A percentile compares a stretch with the other conserved stretches of the same genome.
These are phyloP conservation scores for Ilyonectria mors-panacis DNA, from an alignment of 2,329 filamentous ascomycete species.

Conservation along the genomic window DNA sequence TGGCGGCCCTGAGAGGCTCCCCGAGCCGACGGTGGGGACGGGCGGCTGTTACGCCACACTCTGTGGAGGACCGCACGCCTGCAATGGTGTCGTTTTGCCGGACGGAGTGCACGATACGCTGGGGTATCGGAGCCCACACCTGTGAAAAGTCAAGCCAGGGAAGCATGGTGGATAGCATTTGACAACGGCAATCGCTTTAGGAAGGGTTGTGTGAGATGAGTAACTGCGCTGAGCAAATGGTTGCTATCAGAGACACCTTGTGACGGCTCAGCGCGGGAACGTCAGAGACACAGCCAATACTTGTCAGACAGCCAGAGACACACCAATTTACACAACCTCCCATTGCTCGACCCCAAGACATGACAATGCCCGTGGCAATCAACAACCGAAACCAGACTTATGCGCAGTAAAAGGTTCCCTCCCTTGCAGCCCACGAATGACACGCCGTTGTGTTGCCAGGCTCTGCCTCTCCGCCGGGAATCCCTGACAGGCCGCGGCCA, in stretches of 20 bases:
- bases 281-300: background rate
- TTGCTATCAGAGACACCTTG: background rate
- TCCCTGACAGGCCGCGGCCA: slow-evolving; percentile 38
- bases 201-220: background rate
- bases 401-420: background rate
- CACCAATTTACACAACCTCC: no score
- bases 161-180: background rate
- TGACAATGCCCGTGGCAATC: no score
- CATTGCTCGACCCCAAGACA: no score
- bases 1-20: slow-evolving; percentile 24
- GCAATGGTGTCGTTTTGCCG: background rate
- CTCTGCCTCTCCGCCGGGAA: slow-evolving; percentile 7
- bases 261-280: no score
- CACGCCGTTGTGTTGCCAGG: background rate
- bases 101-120: background rate
- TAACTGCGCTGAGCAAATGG: background rate
- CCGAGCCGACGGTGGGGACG: slow-evolving; percentile 2
- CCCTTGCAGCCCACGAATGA: slow-evolving; percentile 8
- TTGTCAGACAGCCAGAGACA: background rate
- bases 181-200: background rate
- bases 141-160: background rate
- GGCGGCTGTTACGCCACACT: slow-evolving; percentile 37
- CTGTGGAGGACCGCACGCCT: slow-evolving; percentile 21
- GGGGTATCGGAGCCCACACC: slow-evolving; percentile 2
- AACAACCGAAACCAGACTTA: background rate